Evolutionary conservation across 495 filamentous ascomycete genomes (phyloP), one percentile per base, ranked within the genome.

Genomic region (Aspergillus bridgeri): DNA sequence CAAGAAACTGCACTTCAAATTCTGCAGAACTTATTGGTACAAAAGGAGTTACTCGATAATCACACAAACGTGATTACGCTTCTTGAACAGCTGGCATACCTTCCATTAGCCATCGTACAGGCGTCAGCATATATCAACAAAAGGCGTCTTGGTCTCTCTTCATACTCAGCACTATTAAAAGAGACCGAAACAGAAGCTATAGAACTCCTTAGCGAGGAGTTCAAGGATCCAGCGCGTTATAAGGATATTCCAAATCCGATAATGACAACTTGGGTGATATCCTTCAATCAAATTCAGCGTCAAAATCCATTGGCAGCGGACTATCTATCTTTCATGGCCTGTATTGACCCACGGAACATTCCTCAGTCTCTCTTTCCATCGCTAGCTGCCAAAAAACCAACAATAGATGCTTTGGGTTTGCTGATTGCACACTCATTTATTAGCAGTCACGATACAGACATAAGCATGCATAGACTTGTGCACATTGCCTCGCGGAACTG

Each of bases 71-170:
- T 63, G 8, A 56, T 47, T 17, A 46, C 18, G 11, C 67, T 83
- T 24, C 64, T 80, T 1, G 50, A 69, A 48, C 55, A 66, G 18
- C 67, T 83, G 20, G 66, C 65, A 20, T 66, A 62, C 43, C 66
- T 81, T 5, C 79, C 79, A 4, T 66, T 83, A 6, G 79, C 80
- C 3, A 66, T 82, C 24, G 67, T 61, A 25, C 79, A 83, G 56
- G 80, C 80, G 3, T 66, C 76, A 15, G 68, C 77, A 9, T 83
- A 75, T 57, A 79, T 83, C 17, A 71, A 72, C 49, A 65, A 73
- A 55, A 80, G 74, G 25, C 8, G 45, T 0, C 58, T 59, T 21
- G 60, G 57, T 5, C n/a, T 72, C 22, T 53, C 47, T 50, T 23
- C 51, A 2, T 75, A 80, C 56, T 52, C 73, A 38, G 43, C 23